Conservation (phyloP, 768 basidiomycete species). For the Hygrophorus pudorinus region DNA sequence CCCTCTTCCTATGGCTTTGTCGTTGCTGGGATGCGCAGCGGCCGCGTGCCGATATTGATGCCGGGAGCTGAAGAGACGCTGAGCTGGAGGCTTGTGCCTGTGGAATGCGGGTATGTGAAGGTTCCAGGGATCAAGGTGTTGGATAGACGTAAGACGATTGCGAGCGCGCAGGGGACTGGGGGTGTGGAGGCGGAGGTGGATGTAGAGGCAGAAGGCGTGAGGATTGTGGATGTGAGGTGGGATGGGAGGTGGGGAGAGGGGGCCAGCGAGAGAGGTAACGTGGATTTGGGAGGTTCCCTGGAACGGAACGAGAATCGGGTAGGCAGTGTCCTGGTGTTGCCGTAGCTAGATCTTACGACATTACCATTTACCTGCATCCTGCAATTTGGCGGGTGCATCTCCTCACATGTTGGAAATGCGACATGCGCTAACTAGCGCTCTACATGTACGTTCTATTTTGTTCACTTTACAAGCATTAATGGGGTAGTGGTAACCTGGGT, state of each 20-base stretch:
- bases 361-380: too few relatives aligned
- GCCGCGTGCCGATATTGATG: conserved; percentile 60
- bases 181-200: conserved; percentile 21
- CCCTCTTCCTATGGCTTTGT: conserved; percentile 60
- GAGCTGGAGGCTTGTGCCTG: conserved; percentile 59
- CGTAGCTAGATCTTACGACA: too few relatives aligned
- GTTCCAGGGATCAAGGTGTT: conserved; percentile 54
- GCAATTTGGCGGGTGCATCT: too few relatives aligned
- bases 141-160: conserved; percentile 34
- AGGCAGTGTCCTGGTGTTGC: conserved; percentile 1
- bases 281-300: too few relatives aligned
- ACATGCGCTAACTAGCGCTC: too few relatives aligned
- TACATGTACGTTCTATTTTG: too few relatives aligned
- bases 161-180: conserved; percentile 17
- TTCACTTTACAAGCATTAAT: conserved; percentile 4
- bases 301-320: not conserved
- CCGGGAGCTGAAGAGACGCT: conserved; percentile 61
- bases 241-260: conserved; percentile 1
- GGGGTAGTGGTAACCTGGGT: conserved; percentile 12
- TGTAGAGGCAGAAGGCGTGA: conserved; percentile 36
- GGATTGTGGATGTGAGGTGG: conserved; percentile 37
- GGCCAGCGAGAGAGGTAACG: too few relatives aligned
- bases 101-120: conserved; percentile 62
- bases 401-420: too few relatives aligned
- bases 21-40: conserved; percentile 62